Evolutionary conservation across 2,329 filamentous ascomycete genomes (phyloP).

Genomic region (Alternaria gaisen): DNA sequence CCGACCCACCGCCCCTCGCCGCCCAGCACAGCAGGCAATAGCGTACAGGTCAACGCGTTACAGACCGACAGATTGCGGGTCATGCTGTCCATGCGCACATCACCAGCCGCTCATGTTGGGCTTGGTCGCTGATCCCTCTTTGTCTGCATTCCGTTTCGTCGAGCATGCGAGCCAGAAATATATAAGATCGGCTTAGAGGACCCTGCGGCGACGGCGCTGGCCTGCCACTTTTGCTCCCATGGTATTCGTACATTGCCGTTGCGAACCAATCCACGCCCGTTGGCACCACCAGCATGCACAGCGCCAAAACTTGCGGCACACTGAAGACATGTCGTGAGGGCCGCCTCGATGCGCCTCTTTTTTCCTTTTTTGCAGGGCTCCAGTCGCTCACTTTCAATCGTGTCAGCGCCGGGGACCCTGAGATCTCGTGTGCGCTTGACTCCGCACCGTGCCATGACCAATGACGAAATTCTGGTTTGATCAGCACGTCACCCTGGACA

Average conservation of each 20-base stretch:
- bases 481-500: slow-evolving; percentile 27
- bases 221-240: slow-evolving; percentile 20
- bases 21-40: slow-evolving; percentile 3
- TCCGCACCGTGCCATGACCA: slow-evolving; percentile 14
- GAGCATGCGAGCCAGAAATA: slow-evolving; percentile 22
- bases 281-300: not conserved
- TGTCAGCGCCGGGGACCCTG: not conserved
- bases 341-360: not conserved
- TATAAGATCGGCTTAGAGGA: slow-evolving; percentile 39
- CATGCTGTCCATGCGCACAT: slow-evolving; percentile 26
- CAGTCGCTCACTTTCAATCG: not conserved
- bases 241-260: slow-evolving; percentile 11
- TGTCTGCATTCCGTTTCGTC: slow-evolving; percentile 21
- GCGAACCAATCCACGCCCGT: slow-evolving; percentile 9
- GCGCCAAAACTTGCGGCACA: not conserved
- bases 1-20: not conserved
- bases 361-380: not conserved
- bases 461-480: slow-evolving; percentile 29
- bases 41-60: slow-evolving; percentile 7
- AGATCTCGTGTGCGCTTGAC: not conserved
- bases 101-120: slow-evolving; percentile 22
- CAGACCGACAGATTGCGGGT: slow-evolving; percentile 16
- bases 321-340: not conserved
- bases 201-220: slow-evolving; percentile 31
- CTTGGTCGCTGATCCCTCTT: slow-evolving; percentile 33